These are phyloP conservation scores for Thalassiosira exigua DNA, from an alignment of 352 stramenopile species.

Conservation along the genomic window DNA sequence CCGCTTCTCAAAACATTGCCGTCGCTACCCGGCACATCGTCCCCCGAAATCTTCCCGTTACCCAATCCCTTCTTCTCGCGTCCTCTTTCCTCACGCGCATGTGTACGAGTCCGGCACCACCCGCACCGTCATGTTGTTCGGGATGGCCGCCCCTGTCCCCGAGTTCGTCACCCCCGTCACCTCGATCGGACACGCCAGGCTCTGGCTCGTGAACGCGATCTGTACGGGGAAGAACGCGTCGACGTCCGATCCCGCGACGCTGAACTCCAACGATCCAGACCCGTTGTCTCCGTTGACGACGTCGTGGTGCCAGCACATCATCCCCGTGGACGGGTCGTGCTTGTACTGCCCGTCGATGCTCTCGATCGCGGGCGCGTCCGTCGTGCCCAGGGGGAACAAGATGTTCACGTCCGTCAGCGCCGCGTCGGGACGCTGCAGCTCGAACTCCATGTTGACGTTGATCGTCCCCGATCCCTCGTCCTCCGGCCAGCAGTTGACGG, in stretches of 20 bases:
- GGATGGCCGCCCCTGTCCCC: conserved; percentile 71
- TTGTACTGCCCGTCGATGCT: conserved; percentile 86
- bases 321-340: conserved; percentile 83
- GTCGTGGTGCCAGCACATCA: conserved; percentile 89
- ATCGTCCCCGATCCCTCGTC: conserved; percentile 86
- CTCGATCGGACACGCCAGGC: conserved; percentile 84
- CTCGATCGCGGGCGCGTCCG: conserved; percentile 81
- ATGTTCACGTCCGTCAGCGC: conserved; percentile 89
- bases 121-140: conserved; percentile 80
- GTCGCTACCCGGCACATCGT: background rate
- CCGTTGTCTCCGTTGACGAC: conserved; percentile 85
- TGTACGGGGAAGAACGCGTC: conserved; percentile 90
- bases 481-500: conserved; percentile 91
- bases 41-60: background rate
- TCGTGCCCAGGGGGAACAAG: conserved; percentile 86
- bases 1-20: background rate
- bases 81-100: conserved; percentile 63
- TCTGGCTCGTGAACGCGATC: conserved; percentile 86
- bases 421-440: conserved; percentile 76
- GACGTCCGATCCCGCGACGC: conserved; percentile 76
- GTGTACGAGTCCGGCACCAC: conserved; percentile 83
- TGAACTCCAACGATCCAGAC: conserved; percentile 88
- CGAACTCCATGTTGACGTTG: conserved; percentile 90
- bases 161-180: conserved; percentile 73
- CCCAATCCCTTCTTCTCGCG: background rate